Evolutionary conservation across 2,329 filamentous ascomycete genomes (phyloP), one percentile per base, ranked within the genome.

Genomic region (Fusarium sulawesiense): DNA sequence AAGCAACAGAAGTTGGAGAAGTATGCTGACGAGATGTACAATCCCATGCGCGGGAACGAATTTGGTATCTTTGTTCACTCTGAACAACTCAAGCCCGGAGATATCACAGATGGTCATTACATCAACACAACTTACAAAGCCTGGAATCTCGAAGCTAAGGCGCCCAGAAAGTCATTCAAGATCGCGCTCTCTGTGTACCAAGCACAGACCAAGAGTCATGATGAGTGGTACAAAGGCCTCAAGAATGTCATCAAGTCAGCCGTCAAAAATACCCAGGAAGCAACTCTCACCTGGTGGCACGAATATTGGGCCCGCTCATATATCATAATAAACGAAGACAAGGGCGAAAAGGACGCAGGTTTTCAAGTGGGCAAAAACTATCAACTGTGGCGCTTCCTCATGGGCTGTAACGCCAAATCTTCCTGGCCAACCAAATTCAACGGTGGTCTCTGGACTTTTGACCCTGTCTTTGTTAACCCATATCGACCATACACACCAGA

Each of bases 351-450:
- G 1, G 30, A 62, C 4, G 16, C 45, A 21, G 59, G 59, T 2
- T 62, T 62, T 3, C 59, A 62, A 9, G 59, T 62, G 2, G 56
- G 56, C 0, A 61, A 61, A 6, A 62, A 61, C 14, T 62, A 61
- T 18, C 59, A 62, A 8, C 30, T 62, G 4, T 62, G 59, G 59
- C 56, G 59, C n/a, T 62, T 61, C 11, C 56, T 62, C 1, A 61
- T 62, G 59, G 59, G 59, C 4, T 62, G 56, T 3, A 62, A 62
- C 6, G 59, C 59, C 2, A 61, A 54, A 7, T 37, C 56, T 0
- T 30, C 49, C 1, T 62, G 59, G 59, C 59, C 59, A 0, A 62
- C 59, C 6, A 61, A 62, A 16, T 62, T 62, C 13, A 62, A 62
- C 9, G 56, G 59, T 6, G 59, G 59, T 4, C 56, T 62, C 6